Conservation (phyloP, 1,139 yeast genomes). For the Saccharomyces pastorianus region DNA sequence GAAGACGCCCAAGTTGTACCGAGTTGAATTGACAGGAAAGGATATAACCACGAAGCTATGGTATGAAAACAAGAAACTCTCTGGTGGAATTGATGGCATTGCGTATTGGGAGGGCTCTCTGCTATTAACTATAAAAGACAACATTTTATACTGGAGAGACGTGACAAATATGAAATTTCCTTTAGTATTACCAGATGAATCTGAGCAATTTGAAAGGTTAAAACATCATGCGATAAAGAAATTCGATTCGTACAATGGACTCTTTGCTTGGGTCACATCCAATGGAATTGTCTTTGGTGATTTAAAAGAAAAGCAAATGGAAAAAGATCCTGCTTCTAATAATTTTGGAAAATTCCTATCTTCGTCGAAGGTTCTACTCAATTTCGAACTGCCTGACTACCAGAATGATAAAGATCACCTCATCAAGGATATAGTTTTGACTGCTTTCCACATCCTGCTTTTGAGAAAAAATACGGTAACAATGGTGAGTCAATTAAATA, state of each 20-base stretch:
- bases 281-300: slow-evolving; percentile 40
- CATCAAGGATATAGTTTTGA: slow-evolving; percentile 37
- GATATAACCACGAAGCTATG: background rate
- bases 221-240: slow-evolving; percentile 30
- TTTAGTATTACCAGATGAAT: slow-evolving; percentile 26
- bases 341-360: slow-evolving; percentile 16
- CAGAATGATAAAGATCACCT: slow-evolving; percentile 29
- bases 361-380: slow-evolving; percentile 36
- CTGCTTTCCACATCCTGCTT: slow-evolving; percentile 47
- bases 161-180: background rate
- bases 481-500: slow-evolving; percentile 45
- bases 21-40: slow-evolving; percentile 9
- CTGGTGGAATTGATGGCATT: slow-evolving; percentile 28
- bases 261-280: slow-evolving; percentile 41
- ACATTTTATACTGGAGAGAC: background rate
- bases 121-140: background rate
- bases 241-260: slow-evolving; percentile 25
- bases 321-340: slow-evolving; percentile 5
- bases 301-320: slow-evolving; percentile 11
- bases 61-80: background rate
- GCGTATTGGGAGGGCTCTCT: slow-evolving; percentile 33
- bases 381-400: slow-evolving; percentile 29
- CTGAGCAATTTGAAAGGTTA: slow-evolving; percentile 33
- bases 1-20: slow-evolving; percentile 20
- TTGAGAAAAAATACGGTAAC: slow-evolving; percentile 38